phyloP scores from a whole-genome alignment of 768 basidiomycete genomes.

The Kwoniella mangroviensis region DNA sequence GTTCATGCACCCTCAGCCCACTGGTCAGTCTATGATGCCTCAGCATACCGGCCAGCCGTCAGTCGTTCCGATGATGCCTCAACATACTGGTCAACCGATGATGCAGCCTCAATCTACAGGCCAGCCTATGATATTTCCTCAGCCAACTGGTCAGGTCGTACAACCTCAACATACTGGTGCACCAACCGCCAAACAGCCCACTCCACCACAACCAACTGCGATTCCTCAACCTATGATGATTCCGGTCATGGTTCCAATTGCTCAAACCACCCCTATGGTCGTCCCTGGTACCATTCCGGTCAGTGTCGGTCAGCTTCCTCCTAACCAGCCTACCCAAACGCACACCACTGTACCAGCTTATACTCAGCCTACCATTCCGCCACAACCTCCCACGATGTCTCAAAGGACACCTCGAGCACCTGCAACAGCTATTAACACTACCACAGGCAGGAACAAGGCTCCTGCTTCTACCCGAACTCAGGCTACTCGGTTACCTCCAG shows the following conservation, averaged over 20 bases:
- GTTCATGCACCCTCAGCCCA: slow-evolving; percentile 2
- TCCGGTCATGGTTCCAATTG: slow-evolving; percentile 16
- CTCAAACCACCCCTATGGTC: slow-evolving; percentile 10
- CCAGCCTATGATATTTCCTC: slow-evolving; percentile 10
- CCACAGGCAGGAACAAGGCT: slow-evolving; percentile 7
- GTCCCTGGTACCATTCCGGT: slow-evolving; percentile 10
- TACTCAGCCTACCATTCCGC: slow-evolving; percentile 13
- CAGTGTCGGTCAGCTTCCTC: slow-evolving; percentile 17
- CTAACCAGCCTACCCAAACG: slow-evolving; percentile 6
- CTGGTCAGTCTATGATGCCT: not conserved
- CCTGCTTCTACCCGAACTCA: slow-evolving; percentile 12
- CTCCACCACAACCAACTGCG: slow-evolving; percentile 13
- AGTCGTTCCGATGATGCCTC: not conserved
- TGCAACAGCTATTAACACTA: not conserved
- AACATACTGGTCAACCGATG: slow-evolving; percentile 3
- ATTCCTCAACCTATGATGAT: slow-evolving; percentile 21
- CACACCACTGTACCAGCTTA: slow-evolving; percentile 14
- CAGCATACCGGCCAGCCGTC: not conserved
- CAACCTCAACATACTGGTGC: slow-evolving; percentile 7
- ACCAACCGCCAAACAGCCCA: slow-evolving; percentile 19
- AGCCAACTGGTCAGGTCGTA: not conserved
- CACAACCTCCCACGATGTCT: slow-evolving; percentile 9
- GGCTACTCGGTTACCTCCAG: slow-evolving; percentile 13
- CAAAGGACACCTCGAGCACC: slow-evolving; percentile 17
- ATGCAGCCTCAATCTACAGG: slow-evolving; percentile 20